These are phyloP conservation scores for Fusarium globosum DNA, from an alignment of 2,329 filamentous ascomycete genomes.

Conservation along the genomic window DNA sequence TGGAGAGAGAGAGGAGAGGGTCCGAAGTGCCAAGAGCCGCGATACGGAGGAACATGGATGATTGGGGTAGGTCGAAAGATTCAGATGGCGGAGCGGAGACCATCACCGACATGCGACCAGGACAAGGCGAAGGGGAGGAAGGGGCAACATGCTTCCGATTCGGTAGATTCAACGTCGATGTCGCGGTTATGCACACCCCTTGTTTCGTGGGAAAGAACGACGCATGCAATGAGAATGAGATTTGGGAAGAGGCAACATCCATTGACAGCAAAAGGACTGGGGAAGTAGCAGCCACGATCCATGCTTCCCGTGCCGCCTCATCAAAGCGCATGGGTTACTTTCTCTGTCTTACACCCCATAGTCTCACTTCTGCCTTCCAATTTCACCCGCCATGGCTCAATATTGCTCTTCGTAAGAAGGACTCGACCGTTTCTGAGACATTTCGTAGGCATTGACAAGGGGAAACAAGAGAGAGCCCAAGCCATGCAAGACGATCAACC, in stretches of 20 bases:
- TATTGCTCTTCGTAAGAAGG: constrained; percentile 1
- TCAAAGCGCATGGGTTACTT: neutral
- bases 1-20: constrained; percentile 32
- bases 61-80: constrained; percentile 37
- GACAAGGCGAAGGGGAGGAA: constrained; percentile 21
- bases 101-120: constrained; percentile 17
- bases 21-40: constrained; percentile 33
- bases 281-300: neutral
- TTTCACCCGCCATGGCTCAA: neutral
- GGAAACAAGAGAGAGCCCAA: constrained; percentile 15
- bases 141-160: constrained; percentile 27
- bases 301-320: constrained; percentile 10
- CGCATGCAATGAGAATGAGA: constrained; percentile 11
- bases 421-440: constrained; percentile 21
- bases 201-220: constrained; percentile 25
- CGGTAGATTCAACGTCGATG: constrained; percentile 7
- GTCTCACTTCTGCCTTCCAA: neutral
- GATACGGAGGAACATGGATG: constrained; percentile 41
- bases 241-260: constrained; percentile 12
- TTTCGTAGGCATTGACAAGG: constrained; percentile 1
- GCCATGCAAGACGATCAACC: constrained; percentile 37
- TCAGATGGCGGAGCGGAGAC: constrained; percentile 26
- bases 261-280: neutral
- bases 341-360: neutral
- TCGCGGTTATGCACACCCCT: constrained; percentile 35